Conservation (phyloP, 2,329 filamentous ascomycete species). For the Colletotrichum incanum region DNA sequence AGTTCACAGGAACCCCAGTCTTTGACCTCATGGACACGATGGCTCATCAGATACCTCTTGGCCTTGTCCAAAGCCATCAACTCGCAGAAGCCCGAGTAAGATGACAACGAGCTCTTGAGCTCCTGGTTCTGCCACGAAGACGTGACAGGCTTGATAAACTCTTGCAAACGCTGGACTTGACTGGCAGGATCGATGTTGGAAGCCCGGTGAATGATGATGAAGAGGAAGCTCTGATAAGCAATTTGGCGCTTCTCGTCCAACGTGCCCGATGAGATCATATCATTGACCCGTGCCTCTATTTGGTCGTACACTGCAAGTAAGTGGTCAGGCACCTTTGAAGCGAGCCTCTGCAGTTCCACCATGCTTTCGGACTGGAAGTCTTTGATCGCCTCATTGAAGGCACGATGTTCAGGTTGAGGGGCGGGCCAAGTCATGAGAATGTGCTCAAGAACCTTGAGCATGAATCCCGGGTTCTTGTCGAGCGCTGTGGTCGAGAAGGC, state of each 20-base stretch:
- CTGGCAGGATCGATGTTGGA: slow-evolving; percentile 79
- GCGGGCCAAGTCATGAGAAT: slow-evolving; percentile 88
- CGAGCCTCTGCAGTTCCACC: slow-evolving; percentile 89
- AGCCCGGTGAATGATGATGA: slow-evolving; percentile 93
- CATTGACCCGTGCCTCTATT: slow-evolving; percentile 85
- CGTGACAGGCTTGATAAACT: slow-evolving; percentile 87
- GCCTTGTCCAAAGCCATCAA: slow-evolving; percentile 86
- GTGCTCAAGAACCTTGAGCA: slow-evolving; percentile 91
- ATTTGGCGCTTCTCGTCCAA: slow-evolving; percentile 88
- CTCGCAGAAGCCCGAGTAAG: slow-evolving; percentile 84
- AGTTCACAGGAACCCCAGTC: slow-evolving; percentile 88
- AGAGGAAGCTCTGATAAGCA: slow-evolving; percentile 90
- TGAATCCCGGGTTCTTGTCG: slow-evolving; percentile 83
- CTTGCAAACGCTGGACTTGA: slow-evolving; percentile 79
- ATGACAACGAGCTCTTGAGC: slow-evolving; percentile 78
- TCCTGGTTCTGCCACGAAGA: slow-evolving; percentile 83
- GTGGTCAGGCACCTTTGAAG: slow-evolving; percentile 92
- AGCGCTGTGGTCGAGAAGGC: slow-evolving; percentile 88
- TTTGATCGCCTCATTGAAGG: slow-evolving; percentile 91
- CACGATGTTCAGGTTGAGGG: slow-evolving; percentile 77
- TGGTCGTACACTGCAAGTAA: slow-evolving; percentile 90
- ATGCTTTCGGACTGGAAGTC: slow-evolving; percentile 89
- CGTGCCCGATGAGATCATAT: slow-evolving; percentile 80
- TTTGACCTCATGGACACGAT: slow-evolving; percentile 80
- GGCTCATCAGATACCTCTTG: slow-evolving; percentile 82